Conservation (phyloP, 2,329 filamentous ascomycete species). For the Plenodomus lindquistii region DNA sequence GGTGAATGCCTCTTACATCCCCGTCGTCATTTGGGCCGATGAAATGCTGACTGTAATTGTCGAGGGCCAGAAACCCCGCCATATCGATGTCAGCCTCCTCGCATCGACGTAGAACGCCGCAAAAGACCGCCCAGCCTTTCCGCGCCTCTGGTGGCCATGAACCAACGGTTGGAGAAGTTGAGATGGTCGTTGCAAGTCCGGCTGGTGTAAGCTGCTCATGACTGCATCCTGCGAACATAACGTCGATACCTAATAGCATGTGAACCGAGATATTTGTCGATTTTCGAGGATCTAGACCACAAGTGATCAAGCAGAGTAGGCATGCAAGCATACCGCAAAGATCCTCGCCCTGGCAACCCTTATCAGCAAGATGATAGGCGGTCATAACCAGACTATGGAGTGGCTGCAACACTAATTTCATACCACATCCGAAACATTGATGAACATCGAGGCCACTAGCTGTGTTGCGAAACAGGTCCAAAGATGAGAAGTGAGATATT, state of each 20-base stretch:
- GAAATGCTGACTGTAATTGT: too few relatives aligned
- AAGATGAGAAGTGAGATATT: slow-evolving; percentile 6
- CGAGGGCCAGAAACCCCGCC: too few relatives aligned
- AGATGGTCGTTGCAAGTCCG: slow-evolving; percentile 1
- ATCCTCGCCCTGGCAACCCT: slow-evolving; percentile 42
- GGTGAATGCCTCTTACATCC: too few relatives aligned
- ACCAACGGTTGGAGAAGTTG: not conserved
- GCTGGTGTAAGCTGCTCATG: slow-evolving; percentile 26
- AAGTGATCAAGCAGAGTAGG: slow-evolving; percentile 38
- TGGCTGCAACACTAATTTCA: slow-evolving; percentile 36
- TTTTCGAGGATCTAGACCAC: slow-evolving; percentile 31
- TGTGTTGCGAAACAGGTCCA: not conserved
- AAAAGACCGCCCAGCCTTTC: slow-evolving; percentile 29
- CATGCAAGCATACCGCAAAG: slow-evolving; percentile 47
- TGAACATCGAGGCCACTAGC: slow-evolving; percentile 37
- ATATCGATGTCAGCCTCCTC: not conserved
- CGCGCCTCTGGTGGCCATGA: slow-evolving; percentile 2
- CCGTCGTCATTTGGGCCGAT: too few relatives aligned
- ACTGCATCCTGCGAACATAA: slow-evolving; percentile 9
- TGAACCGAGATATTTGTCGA: slow-evolving; percentile 22
- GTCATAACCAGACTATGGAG: slow-evolving; percentile 46
- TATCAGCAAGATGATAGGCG: slow-evolving; percentile 38
- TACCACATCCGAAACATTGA: slow-evolving; percentile 34
- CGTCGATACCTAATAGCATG: slow-evolving; percentile 6
- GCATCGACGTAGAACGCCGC: slow-evolving; percentile 17